Evolutionary conservation across 2,329 filamentous ascomycete genomes (phyloP), one percentile per base, ranked within the genome.

Genomic region (Neopestalotiopsis sp.): DNA sequence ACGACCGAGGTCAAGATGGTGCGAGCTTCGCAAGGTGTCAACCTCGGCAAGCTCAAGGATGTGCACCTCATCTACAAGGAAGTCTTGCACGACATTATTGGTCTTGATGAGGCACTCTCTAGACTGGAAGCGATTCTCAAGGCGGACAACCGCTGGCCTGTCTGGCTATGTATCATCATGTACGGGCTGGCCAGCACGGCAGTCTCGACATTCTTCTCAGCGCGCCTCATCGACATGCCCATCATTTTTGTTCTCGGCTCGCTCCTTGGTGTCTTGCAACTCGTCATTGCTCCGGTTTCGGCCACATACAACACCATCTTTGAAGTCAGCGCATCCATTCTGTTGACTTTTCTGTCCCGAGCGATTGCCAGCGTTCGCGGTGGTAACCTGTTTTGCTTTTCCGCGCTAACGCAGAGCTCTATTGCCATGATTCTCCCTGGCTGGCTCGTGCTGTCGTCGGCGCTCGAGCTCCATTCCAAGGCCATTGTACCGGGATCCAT

Each of bases 131-230:
- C 81, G 3, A 70, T 93, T 56, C 87, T 58, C 0, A 74, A 74
- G 0, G 79, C 81, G 3, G 81, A 83, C 42, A 73, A 78, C 62
- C 87, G 87, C 72, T 87, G 84, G 69, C 80, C 80, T 42, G 79
- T 81, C 9, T 88, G 85, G 86, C 72, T 87, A 24, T 82, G 84
- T 2, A 89, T 97, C 1, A 78, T 90, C 0, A 81, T 94, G 38
- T 95, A 94, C 73, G 94, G 94, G 0, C 80, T 94, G 5, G 93
- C 94, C 1, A 94, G 92, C 12, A 91, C 90, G 0, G 88, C 85
- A 6, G 93, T 96, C 0, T 93, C 92, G 0, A 93, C 93, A 0
- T 96, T 96, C 75, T 97, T 96, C 75, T 84, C 90, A 67, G 92
- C 91, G 2, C 88, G 93, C 3, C 88, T 91, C 52, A 91, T 95